Conservation (phyloP, 768 basidiomycete genomes). For the Hydnum rufescens region DNA sequence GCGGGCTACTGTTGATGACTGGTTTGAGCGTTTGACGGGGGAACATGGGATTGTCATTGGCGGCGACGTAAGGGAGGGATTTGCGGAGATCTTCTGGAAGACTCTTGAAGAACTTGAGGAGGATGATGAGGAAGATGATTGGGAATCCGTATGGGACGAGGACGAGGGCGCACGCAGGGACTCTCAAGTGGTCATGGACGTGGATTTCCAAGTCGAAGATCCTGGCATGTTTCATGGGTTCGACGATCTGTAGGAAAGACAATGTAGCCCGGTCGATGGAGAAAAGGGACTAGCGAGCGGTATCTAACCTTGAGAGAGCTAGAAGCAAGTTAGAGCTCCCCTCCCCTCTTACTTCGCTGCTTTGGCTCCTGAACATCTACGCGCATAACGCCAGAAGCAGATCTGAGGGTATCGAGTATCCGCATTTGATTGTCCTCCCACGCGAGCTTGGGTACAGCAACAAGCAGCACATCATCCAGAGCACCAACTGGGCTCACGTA, state of each 20-base stretch:
- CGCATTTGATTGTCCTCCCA: neutral
- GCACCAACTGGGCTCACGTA: neutral
- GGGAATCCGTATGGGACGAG: neutral
- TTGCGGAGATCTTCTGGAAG: neutral
- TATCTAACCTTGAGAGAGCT: neutral
- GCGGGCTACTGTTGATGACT: neutral
- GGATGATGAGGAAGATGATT: neutral
- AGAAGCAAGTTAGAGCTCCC: neutral
- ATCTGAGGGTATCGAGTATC: neutral
- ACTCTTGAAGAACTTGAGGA: neutral
- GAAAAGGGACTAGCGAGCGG: neutral
- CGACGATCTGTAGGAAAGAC: neutral
- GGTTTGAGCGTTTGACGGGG: neutral
- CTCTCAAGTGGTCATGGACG: neutral
- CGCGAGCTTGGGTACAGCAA: neutral
- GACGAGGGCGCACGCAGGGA: neutral
- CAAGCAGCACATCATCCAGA: neutral
- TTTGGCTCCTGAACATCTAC: neutral
- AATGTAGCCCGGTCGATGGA: neutral
- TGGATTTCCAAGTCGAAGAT: neutral
- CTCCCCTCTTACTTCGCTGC: neutral
- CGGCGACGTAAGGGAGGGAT: neutral
- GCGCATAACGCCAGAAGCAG: neutral
- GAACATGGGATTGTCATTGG: too few species aligned
- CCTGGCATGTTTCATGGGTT: conserved; percentile 1